Conservation (phyloP, 352 stramenopile species). For the Phytophthora crassamura region DNA sequence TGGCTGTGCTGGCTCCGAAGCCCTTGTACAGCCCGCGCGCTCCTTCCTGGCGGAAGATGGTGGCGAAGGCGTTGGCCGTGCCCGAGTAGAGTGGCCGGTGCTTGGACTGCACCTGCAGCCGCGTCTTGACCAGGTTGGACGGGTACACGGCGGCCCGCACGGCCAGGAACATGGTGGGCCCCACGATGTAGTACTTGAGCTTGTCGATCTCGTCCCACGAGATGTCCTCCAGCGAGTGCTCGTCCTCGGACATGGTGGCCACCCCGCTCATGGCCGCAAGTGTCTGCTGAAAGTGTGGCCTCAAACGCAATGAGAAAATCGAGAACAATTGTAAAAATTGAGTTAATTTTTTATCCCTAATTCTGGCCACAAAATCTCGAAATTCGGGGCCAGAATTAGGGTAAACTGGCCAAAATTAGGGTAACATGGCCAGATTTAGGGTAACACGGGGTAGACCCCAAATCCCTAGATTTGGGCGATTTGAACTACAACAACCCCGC, state of each 20-base stretch:
- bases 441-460: no score
- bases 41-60: constrained; percentile 83
- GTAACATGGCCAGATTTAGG: no score
- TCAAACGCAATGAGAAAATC: no score
- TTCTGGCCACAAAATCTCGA: no score
- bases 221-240: constrained; percentile 74
- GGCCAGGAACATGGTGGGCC: constrained; percentile 81
- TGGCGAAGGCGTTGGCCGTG: constrained; percentile 86
- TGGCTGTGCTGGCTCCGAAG: constrained; percentile 87
- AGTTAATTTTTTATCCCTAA: no score
- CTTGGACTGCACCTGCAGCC: constrained; percentile 85
- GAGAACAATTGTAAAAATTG: no score
- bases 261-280: constrained; percentile 25
- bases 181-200: constrained; percentile 85
- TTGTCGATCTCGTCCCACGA: constrained; percentile 92
- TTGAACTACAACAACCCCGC: no score
- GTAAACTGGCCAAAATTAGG: no score
- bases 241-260: constrained; percentile 32
- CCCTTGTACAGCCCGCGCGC: constrained; percentile 86
- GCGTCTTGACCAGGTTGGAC: constrained; percentile 90
- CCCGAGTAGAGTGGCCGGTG: constrained; percentile 75
- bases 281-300: not conserved
- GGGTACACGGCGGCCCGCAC: constrained; percentile 88
- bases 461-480: no score
- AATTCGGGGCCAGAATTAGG: no score